These are phyloP conservation scores for Aurantiochytrium sp. DNA, from an alignment of 108 stramenopile genomes.

Conservation along the genomic window DNA sequence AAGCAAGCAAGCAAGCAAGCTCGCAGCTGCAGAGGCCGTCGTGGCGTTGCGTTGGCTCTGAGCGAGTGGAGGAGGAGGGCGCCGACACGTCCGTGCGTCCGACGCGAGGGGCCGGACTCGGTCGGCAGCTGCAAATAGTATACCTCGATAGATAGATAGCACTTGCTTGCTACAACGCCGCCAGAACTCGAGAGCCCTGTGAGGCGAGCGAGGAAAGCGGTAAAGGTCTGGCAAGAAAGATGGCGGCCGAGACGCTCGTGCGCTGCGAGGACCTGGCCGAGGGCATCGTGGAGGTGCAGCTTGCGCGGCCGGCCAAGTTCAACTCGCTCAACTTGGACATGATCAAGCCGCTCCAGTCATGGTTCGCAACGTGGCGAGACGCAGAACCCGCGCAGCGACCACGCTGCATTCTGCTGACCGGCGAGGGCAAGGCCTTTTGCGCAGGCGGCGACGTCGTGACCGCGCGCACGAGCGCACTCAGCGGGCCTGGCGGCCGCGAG, in stretches of 20 bases:
- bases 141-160: no score
- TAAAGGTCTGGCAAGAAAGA: no score
- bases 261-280: not conserved
- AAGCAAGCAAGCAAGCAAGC: no score
- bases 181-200: no score
- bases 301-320: conserved; percentile 29
- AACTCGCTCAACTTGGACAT: conserved; percentile 32
- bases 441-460: conserved; percentile 79
- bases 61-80: no score
- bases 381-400: not conserved
- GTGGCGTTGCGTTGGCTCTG: no score
- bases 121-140: no score
- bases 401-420: not conserved
- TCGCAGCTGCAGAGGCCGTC: no score
- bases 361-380: not conserved
- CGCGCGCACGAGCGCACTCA: conserved; percentile 24
- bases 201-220: no score
- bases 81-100: no score
- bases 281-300: not conserved
- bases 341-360: not conserved
- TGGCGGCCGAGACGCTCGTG: not conserved
- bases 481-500: not conserved
- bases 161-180: no score
- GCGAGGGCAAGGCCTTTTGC: conserved; percentile 61
- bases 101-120: no score